Base-by-base conservation (phyloP, 2,329 filamentous ascomycete genomes). In the Alternaria consortialis region DNA sequence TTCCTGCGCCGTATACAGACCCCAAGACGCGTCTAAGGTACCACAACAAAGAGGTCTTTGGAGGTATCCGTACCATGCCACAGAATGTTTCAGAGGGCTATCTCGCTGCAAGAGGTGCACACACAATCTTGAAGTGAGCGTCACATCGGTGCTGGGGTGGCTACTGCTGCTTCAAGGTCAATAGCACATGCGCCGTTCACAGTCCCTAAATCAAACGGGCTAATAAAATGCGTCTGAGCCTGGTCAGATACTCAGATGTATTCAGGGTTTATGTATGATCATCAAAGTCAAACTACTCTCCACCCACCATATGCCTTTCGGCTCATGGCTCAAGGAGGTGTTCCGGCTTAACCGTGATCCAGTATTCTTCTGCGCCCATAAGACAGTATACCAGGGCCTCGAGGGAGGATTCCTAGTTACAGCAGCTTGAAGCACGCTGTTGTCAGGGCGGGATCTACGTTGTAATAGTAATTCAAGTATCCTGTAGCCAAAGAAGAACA, bases 311-410 rank as follows among this genome's bases (percentile, higher is more conserved):
- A 79, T 79, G 84, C 87, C 91, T 96, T 82, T 97, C 91, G 84
- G 87, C 82, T 84, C 84, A 85, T 88, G 86, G 88, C 89, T 92
- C 87, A 90, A 94, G 88, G 89, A 90, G 89, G 87, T 88, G 92
- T 93, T 97, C 94, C 94, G 93, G 94, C 94, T 97, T 97, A 97
- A 95, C 97, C 90, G 92, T 90, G 91, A 92, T 92, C 91, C 75
- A 60, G 64, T 66, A 68, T 79, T 73, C 54, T 74, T 97, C 87
- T 97, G 84, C 90, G 93, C 93, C 92, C 86, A 61, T 80, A 79
- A 85, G 87, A 91, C 89, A 86, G 86, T 85, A 84, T 91, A 95
- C 93, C 91, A 91, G 93, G 86, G 87, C 84, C 85, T 90, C 89
- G 92, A 85, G 53, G 80, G 85, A 81, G 78, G 77, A 79, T 77